These are phyloP conservation scores for Geotrichum klebahnii DNA, from an alignment of 1,139 yeast genomes.

Conservation along the genomic window DNA sequence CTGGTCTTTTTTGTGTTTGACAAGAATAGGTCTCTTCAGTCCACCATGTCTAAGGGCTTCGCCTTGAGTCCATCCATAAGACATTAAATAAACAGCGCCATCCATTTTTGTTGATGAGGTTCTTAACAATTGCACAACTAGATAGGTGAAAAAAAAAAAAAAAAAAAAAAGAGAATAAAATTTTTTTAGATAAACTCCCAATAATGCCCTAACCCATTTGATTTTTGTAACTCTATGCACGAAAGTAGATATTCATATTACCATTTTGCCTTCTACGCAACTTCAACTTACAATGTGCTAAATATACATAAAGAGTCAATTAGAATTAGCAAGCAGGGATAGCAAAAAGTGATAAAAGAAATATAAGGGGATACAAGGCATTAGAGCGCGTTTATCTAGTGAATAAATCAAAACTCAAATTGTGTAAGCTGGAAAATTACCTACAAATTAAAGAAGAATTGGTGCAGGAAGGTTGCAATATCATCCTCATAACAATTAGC, in stretches of 20 bases:
- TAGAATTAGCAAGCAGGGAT: no score
- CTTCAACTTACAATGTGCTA: neutral
- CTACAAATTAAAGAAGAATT: no score
- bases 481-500: no score
- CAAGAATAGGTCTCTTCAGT: constrained; percentile 76
- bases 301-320: no score
- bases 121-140: neutral
- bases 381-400: no score
- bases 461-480: no score
- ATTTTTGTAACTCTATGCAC: neutral
- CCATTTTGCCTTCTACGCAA: neutral
- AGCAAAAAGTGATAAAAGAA: no score
- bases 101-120: constrained; percentile 50
- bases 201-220: neutral
- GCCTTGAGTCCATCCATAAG: constrained; percentile 91
- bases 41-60: constrained; percentile 80
- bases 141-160: neutral
- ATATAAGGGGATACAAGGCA: no score
- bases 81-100: constrained; percentile 63
- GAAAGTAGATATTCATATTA: neutral
- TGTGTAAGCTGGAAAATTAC: no score
- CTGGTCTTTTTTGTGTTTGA: constrained; percentile 82
- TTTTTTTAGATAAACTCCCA: constrained; percentile 8
- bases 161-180: neutral
- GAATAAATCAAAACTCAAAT: no score